Evolutionary conservation across 2,329 filamentous ascomycete genomes (phyloP), one percentile per base, ranked within the genome.

Genomic region (Zarea fungicola): DNA sequence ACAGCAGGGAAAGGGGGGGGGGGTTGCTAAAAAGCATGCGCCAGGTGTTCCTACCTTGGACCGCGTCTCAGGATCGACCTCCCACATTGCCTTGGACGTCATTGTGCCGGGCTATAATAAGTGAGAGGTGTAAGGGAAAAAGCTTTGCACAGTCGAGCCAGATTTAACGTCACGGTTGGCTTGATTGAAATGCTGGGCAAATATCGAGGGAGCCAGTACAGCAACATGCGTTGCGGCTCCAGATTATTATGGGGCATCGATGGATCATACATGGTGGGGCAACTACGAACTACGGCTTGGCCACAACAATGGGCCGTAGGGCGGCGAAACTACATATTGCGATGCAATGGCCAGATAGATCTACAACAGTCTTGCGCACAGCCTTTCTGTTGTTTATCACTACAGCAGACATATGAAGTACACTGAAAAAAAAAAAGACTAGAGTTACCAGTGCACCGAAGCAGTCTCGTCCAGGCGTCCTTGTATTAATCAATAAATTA

Each of bases 51-150:
- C 60, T 73, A 95, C 91, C 83, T 97, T 97, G 64, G 87, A 89
- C 71, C 89, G 83, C 54, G 92, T 97, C 76, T 97, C 92, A 42
- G 93, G 93, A 70, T 99, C 93, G 57, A 99, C 90, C 74, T 99
- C 93, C 93, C 93, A 99, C 87, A 96, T 92, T 58, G 78, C 81
- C 72, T 91, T 92, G 63, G 81, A 76, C 57, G 80, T 73, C 80
- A 83, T 81, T 49, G 58, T 60, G 58, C 57, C 51, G 31, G 22
- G 47, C 35, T 51, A 39, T 45, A 8, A 6, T 10, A 25, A 14
- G 31, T 18, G 31, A 48, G 28, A 42, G 37, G 37, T 37, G 18
- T 7, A 28, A n/a, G n/a, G n/a, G 29, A 18, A 18, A 16, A 23
- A 10, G 6, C 4, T 9, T 22, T 42, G 21, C 29, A 28, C 31